Percentiles rank a stretch among this genome's conserved stretches.
Evolutionary conservation across 495 filamentous ascomycete genomes (phyloP).

Genomic region (Hapsidospora chrysogenum): DNA sequence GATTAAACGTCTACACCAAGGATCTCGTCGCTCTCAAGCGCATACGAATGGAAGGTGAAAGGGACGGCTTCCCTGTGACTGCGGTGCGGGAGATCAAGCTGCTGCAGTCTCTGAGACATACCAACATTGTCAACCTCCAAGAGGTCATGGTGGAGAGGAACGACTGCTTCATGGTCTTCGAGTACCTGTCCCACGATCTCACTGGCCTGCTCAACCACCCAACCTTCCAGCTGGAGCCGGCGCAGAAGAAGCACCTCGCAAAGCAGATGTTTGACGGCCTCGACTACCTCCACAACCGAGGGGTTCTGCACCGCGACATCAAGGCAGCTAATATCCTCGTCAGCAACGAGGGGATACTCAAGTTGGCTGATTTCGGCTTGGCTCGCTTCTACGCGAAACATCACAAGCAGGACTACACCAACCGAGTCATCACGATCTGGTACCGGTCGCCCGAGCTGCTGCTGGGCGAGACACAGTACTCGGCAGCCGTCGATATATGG

Average conservation of each 20-base stretch:
- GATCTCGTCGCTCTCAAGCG: slow-evolving; percentile 81
- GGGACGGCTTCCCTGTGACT: slow-evolving; percentile 94
- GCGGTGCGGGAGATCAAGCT: slow-evolving; percentile 94
- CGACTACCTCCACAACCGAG: slow-evolving; percentile 83
- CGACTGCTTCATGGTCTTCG: slow-evolving; percentile 99
- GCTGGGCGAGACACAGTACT: slow-evolving; percentile 86
- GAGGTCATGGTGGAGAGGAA: slow-evolving; percentile 99
- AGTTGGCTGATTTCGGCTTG: slow-evolving; percentile 91
- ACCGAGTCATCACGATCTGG: slow-evolving; percentile 97
- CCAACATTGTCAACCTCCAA: slow-evolving; percentile 71
- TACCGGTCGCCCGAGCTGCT: slow-evolving; percentile 89
- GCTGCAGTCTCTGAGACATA: slow-evolving; percentile 80
- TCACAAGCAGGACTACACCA: slow-evolving; percentile 89
- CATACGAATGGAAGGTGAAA: slow-evolving; percentile 81
- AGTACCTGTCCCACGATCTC: slow-evolving; percentile 87
- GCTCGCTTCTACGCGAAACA: slow-evolving; percentile 95
- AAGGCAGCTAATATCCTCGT: slow-evolving; percentile 92
- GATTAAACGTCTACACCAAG: slow-evolving; percentile 86
- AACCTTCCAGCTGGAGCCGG: slow-evolving; percentile 66
- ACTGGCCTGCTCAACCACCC: slow-evolving; percentile 74
- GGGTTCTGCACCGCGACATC: slow-evolving; percentile 90
- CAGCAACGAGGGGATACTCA: slow-evolving; percentile 72
- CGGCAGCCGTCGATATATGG: slow-evolving; percentile 93
- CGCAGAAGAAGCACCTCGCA: slow-evolving; percentile 87
- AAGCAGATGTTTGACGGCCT: slow-evolving; percentile 90